A percentile compares a stretch with the other conserved stretches of the same genome.
Evolutionary conservation across 768 basidiomycete genomes (phyloP).

Genomic region (Candolleomyces efflorescens): DNA sequence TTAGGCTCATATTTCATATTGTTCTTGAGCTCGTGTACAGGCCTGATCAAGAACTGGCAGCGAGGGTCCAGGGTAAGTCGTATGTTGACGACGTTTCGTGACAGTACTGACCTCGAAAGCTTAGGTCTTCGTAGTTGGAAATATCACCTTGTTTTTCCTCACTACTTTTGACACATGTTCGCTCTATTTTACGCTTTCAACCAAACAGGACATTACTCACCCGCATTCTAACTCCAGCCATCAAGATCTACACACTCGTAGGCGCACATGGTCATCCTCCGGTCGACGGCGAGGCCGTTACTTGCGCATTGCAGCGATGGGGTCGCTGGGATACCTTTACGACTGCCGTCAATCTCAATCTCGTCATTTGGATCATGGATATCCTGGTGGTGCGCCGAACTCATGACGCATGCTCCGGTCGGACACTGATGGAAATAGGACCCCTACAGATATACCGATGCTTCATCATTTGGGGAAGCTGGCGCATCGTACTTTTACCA

Average conservation of each 20-base stretch:
- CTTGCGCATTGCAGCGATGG: background rate
- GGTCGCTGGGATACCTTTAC: background rate
- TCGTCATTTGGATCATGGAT: background rate
- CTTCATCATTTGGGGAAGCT: constrained; percentile 23
- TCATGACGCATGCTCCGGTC: background rate
- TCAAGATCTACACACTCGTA: background rate
- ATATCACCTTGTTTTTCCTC: background rate
- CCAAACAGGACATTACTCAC: no score
- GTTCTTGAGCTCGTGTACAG: background rate
- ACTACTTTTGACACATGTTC: background rate
- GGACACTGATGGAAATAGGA: no score
- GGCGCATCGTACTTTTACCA: constrained; percentile 17
- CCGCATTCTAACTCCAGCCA: background rate
- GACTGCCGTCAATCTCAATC: background rate
- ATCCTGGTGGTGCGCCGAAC: background rate
- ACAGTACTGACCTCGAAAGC: background rate
- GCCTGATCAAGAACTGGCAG: background rate
- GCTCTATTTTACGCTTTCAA: background rate
- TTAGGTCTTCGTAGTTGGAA: background rate
- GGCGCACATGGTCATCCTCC: background rate
- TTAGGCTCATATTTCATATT: background rate
- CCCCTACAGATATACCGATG: constrained; percentile 23
- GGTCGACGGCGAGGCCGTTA: background rate
- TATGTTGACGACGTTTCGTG: background rate
- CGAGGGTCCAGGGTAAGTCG: background rate